Evolutionary conservation across 768 basidiomycete species (phyloP).

Genomic region (Serendipita sp.): DNA sequence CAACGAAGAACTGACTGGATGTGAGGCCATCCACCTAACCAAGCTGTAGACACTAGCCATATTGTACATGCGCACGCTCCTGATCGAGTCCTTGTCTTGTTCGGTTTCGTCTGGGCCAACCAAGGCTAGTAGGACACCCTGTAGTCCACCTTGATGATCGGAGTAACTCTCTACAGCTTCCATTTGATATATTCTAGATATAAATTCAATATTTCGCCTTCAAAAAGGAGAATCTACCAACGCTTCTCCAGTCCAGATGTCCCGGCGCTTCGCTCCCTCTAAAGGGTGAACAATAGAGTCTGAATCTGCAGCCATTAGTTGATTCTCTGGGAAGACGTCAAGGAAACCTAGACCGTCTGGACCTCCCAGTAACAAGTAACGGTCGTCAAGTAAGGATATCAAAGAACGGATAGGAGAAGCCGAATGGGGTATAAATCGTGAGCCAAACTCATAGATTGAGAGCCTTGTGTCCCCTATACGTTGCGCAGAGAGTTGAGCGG

Average conservation of each 20-base stretch:
- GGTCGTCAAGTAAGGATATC: conserved; percentile 49
- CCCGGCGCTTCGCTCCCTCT: conserved; percentile 47
- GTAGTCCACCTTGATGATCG: conserved; percentile 36
- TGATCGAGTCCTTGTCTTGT: conserved; percentile 38
- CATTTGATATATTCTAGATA: conserved; percentile 56
- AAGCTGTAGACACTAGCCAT: conserved; percentile 57
- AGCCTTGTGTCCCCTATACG: conserved; percentile 37
- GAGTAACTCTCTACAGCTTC: conserved; percentile 47
- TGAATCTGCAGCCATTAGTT: conserved; percentile 26
- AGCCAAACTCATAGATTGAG: conserved; percentile 62
- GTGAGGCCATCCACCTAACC: conserved; percentile 54
- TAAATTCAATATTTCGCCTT: neutral
- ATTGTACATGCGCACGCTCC: conserved; percentile 68
- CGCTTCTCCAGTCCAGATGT: conserved; percentile 69
- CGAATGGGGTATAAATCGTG: conserved; percentile 69
- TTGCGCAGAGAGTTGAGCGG: conserved; percentile 6
- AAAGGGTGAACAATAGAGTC: conserved; percentile 31
- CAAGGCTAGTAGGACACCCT: conserved; percentile 63
- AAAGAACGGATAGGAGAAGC: conserved; percentile 59
- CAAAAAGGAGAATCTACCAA: conserved; percentile 20
- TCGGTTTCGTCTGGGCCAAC: conserved; percentile 44
- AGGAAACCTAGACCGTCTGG: conserved; percentile 67
- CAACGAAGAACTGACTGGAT: conserved; percentile 32
- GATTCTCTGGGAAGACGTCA: conserved; percentile 66
- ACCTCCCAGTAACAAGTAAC: conserved; percentile 59